Conservation (phyloP, 495 filamentous ascomycete genomes). For the Articulospora tetracladia region DNA sequence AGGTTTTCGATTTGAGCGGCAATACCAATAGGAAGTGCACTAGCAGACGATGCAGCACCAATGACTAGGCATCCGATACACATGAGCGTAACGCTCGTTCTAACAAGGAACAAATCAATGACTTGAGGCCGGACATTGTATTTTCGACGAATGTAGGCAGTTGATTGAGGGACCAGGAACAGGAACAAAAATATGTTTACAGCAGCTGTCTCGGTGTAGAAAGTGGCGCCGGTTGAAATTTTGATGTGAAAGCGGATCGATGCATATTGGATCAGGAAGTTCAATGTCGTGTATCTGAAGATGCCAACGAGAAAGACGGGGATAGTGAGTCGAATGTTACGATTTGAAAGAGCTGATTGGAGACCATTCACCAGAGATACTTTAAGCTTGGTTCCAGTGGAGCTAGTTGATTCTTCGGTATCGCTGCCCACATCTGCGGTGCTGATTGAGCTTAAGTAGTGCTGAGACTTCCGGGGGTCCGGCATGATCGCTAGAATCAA, state of each 20-base stretch:
- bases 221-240: conserved; percentile 23
- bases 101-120: conserved; percentile 19
- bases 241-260: conserved; percentile 20
- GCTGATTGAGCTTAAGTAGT: not conserved
- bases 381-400: not conserved
- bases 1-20: not conserved
- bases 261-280: conserved; percentile 25
- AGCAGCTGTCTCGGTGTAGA: conserved; percentile 25
- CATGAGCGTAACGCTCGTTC: conserved; percentile 13
- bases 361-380: conserved; percentile 1
- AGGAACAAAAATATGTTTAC: conserved; percentile 25
- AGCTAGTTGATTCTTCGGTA: not conserved
- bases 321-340: conserved; percentile 13
- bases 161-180: conserved; percentile 17
- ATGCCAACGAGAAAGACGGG: conserved; percentile 24
- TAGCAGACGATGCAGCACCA: conserved; percentile 6
- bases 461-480: conserved; percentile 1
- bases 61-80: conserved; percentile 18
- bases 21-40: conserved; percentile 18
- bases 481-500: conserved; percentile 12
- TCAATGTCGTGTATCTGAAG: conserved; percentile 24
- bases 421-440: not conserved
- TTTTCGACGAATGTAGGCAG: conserved; percentile 4
- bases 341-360: conserved; percentile 1
- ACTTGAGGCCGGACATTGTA: conserved; percentile 15